Percentiles rank a stretch among this genome's conserved stretches.
These are phyloP conservation scores for Penicillium steckii DNA, from an alignment of 495 filamentous ascomycete species.

Conservation along the genomic window DNA sequence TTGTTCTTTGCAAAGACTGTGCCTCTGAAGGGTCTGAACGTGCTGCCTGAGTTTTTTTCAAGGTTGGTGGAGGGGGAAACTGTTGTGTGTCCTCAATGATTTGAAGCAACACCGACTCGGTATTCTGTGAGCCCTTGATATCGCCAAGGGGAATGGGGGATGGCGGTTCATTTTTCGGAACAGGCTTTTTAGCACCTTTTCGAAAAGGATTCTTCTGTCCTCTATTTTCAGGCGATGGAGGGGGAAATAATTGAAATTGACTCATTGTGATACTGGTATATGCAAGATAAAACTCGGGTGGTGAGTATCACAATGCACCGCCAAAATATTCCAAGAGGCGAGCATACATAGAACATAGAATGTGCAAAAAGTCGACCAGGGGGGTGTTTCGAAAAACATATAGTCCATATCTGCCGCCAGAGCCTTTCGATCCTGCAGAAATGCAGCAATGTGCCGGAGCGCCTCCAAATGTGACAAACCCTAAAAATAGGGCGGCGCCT, in stretches of 20 bases:
- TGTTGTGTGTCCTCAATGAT: slow-evolving; percentile 40
- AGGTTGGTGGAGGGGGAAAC: slow-evolving; percentile 26
- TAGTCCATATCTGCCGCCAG: slow-evolving; percentile 12
- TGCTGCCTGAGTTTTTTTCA: slow-evolving; percentile 12
- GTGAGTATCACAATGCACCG: slow-evolving; percentile 1
- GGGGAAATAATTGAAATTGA: slow-evolving; percentile 56
- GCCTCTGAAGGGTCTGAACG: slow-evolving; percentile 19
- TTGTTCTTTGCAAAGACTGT: slow-evolving; percentile 12
- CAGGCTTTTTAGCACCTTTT: slow-evolving; percentile 27
- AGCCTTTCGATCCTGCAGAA: slow-evolving; percentile 1
- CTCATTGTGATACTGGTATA: slow-evolving; percentile 26
- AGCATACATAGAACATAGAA: background rate
- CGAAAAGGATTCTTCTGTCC: slow-evolving; percentile 40
- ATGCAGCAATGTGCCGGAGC: slow-evolving; percentile 3
- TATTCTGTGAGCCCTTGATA: slow-evolving; percentile 28
- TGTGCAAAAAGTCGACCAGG: slow-evolving; percentile 5
- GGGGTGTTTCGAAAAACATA: slow-evolving; percentile 25
- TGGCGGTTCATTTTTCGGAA: slow-evolving; percentile 23
- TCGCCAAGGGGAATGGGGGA: slow-evolving; percentile 39
- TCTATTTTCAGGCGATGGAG: slow-evolving; percentile 41
- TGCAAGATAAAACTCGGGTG: background rate
- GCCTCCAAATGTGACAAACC: slow-evolving; percentile 21
- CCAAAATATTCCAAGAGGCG: background rate
- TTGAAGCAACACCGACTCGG: slow-evolving; percentile 39
- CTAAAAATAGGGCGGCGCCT: slow-evolving; percentile 28